Evolutionary conservation across 2,329 filamentous ascomycete genomes (phyloP).

Genomic region (Phaeosphaeria sp.): DNA sequence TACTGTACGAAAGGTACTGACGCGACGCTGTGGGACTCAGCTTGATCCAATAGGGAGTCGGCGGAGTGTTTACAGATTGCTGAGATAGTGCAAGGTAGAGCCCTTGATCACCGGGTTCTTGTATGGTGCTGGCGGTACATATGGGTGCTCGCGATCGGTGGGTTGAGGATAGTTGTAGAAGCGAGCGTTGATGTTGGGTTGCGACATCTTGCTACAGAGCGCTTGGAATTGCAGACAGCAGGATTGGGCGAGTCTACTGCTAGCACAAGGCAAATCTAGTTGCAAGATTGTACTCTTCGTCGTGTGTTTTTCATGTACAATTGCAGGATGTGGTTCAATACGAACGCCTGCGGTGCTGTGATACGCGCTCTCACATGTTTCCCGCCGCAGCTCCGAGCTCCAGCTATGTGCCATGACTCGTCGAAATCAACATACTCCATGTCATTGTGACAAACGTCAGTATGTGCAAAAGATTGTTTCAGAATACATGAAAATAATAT

Average conservation of each 20-base stretch:
- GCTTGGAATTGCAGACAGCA: background rate
- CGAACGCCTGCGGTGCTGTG: background rate
- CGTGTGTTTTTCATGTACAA: background rate
- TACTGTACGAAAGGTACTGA: constrained; percentile 68
- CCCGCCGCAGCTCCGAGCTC: background rate
- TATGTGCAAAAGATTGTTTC: background rate
- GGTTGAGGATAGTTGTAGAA: constrained; percentile 48
- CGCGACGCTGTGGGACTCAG: constrained; percentile 59
- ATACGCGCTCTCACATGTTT: background rate
- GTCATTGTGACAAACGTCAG: background rate
- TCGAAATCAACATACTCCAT: background rate
- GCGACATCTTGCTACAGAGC: constrained; percentile 29
- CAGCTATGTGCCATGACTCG: background rate
- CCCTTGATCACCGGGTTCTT: constrained; percentile 76
- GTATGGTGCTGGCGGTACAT: constrained; percentile 41
- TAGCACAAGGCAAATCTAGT: no score
- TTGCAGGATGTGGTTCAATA: background rate
- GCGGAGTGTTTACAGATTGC: constrained; percentile 60
- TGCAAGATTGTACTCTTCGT: background rate
- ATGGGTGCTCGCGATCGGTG: constrained; percentile 39
- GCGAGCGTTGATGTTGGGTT: constrained; percentile 16
- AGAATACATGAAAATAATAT: background rate
- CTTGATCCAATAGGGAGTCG: background rate
- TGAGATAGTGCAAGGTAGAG: constrained; percentile 65
- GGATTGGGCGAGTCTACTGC: background rate